Evolutionary conservation across 2,329 filamentous ascomycete species (phyloP).

Genomic region (Colletotrichum brevisporum): DNA sequence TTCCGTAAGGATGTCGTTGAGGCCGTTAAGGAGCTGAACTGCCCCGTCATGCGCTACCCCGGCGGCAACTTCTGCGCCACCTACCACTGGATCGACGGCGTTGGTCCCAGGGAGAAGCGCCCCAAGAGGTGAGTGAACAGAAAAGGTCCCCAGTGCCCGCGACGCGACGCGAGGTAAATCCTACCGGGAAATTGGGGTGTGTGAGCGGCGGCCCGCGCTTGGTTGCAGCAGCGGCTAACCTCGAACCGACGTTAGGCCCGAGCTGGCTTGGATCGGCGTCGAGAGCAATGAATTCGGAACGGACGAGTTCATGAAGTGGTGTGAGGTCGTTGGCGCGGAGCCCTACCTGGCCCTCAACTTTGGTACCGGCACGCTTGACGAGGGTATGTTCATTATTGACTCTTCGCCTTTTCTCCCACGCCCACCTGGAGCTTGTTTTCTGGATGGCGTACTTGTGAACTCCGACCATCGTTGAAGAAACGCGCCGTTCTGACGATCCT

Average conservation of each 20-base stretch:
- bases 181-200: conserved; percentile 3
- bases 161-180: not conserved
- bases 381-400: conserved; percentile 45
- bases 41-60: conserved; percentile 85
- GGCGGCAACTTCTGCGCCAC: conserved; percentile 89
- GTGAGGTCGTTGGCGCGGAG: conserved; percentile 78
- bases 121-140: conserved; percentile 59
- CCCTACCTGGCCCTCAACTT: conserved; percentile 87
- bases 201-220: not conserved
- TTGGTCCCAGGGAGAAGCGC: conserved; percentile 80
- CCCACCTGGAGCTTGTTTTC: not conserved
- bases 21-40: conserved; percentile 79
- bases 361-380: conserved; percentile 75
- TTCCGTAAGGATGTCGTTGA: conserved; percentile 85
- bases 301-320: conserved; percentile 90
- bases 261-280: conserved; percentile 83
- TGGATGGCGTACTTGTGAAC: not conserved
- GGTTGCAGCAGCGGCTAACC: conserved; percentile 23
- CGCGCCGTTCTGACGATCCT: not conserved
- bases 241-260: conserved; percentile 63
- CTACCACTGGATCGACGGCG: conserved; percentile 87
- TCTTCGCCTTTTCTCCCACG: not conserved
- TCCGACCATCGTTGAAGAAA: not conserved
- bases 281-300: conserved; percentile 88
- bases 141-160: not conserved